Percentiles rank a stretch among this genome's conserved stretches.
Conservation (phyloP, 2,329 filamentous ascomycete genomes). For the Calonectria hongkongensis region DNA sequence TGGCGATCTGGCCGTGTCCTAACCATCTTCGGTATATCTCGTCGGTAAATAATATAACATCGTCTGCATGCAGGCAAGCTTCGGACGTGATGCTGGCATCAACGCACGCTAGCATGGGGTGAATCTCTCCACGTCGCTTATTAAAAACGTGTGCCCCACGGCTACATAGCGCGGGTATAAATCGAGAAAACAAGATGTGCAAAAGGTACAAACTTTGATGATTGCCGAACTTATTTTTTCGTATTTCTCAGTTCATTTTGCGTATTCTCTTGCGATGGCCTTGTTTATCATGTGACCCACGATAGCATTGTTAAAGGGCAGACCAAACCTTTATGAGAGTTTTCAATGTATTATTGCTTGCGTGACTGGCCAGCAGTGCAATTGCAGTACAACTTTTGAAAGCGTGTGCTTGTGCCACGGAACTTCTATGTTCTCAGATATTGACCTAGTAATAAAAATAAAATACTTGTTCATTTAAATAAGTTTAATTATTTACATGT, state of each 20-base stretch:
- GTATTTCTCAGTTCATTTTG: not conserved
- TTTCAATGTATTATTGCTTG: too few species aligned
- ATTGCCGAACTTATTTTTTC: too few species aligned
- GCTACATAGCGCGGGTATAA: not conserved
- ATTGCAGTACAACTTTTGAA: too few species aligned
- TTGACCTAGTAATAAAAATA: too few species aligned
- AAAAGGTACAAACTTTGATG: too few species aligned
- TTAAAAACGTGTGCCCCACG: not conserved
- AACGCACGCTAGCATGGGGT: not conserved
- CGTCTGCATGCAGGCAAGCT: not conserved
- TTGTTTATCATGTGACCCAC: not conserved
- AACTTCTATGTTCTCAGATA: too few species aligned
- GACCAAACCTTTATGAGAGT: too few species aligned
- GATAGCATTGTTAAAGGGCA: too few species aligned
- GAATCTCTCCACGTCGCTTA: not conserved
- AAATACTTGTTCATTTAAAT: too few species aligned
- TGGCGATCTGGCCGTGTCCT: constrained; percentile 2
- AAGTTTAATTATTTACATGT: too few species aligned
- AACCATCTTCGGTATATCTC: constrained; percentile 8
- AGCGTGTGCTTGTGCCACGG: too few species aligned
- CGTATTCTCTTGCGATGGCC: not conserved
- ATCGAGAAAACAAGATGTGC: not conserved
- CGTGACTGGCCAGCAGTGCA: too few species aligned
- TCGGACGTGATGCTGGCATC: not conserved
- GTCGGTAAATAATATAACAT: not conserved